Base-by-base conservation (phyloP, 352 stramenopile genomes). In the Globisporangium megalacanthum region DNA sequence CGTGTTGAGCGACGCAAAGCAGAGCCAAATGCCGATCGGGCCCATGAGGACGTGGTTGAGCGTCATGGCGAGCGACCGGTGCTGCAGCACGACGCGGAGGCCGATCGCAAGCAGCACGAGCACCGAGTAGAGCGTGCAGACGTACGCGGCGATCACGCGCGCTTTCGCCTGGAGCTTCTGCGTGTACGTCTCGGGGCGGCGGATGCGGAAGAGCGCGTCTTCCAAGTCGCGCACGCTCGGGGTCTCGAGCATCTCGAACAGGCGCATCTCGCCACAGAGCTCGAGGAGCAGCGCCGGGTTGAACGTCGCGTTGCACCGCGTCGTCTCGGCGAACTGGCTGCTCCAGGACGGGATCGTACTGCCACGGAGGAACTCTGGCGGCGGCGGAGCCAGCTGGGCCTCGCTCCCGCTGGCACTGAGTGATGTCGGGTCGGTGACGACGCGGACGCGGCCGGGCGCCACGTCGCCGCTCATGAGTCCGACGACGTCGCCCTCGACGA, bases 241-340 rank as follows among this genome's bases (percentile, higher is more conserved):
- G 19, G 85, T 95, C 74, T 95, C 83, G 58, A 79, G 65, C 83
- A 95, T 89, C 49, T 82, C 70, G 47, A 91, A 93, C n/a, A 95
- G 71, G 15, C 84, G 78, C 81, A 95, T 95, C 56, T 92, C 83
- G 6, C 85, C 85, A 48, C 85, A 95, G 19, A 95, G 69, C 46
- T 83, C 70, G n/a, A 95, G 61, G 37, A 95, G 46, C 46, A 92
- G 59, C 17, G 79, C 63, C 8, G 83, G 71, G 47, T 92, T 72
- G 61, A 94, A 94, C 37, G 85, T 94, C 7, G 77, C 82, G 6
- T 88, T 90, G 57, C 65, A 83, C 14, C 85, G 70, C 25, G 75
- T 53, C 19, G 70, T 81, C 15, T 92, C 83, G 39, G 37, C 45
- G 31, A 35, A 77, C 51, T 57, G 65, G 14, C 54, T 69, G 8